Evolutionary conservation across 1,284 basidiomycete species (phyloP).

Genomic region (Leccinum angustisporum): DNA sequence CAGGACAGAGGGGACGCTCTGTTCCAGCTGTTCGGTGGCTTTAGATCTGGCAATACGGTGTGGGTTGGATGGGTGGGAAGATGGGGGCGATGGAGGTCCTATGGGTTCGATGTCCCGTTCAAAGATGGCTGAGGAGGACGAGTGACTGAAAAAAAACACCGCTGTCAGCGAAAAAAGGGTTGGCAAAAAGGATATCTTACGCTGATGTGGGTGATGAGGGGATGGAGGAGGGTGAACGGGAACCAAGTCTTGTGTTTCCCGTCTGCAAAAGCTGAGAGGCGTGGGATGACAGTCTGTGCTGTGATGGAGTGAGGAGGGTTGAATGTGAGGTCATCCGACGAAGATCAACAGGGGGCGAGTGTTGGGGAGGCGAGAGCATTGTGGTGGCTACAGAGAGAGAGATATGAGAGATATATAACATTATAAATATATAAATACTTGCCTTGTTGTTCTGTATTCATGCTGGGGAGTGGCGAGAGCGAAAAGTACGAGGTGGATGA

Average conservation of each 20-base stretch:
- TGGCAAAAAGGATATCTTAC: slow-evolving; percentile 37
- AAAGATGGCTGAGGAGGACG: slow-evolving; percentile 78
- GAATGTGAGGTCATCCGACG: slow-evolving; percentile 45
- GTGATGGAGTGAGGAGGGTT: slow-evolving; percentile 39
- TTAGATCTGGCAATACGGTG: slow-evolving; percentile 72
- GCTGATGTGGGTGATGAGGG: slow-evolving; percentile 76
- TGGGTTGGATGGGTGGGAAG: slow-evolving; percentile 51
- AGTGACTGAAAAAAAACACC: slow-evolving; percentile 49
- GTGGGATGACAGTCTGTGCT: slow-evolving; percentile 41
- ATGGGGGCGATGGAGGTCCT: slow-evolving; percentile 46
- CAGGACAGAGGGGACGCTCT: slow-evolving; percentile 72
- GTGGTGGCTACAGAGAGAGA: slow-evolving; percentile 16
- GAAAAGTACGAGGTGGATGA: slow-evolving; percentile 9
- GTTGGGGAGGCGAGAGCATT: slow-evolving; percentile 14
- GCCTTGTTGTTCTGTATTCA: slow-evolving; percentile 14
- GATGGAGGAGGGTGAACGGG: slow-evolving; percentile 64
- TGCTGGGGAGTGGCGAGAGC: background rate
- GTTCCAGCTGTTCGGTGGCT: slow-evolving; percentile 67
- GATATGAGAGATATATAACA: background rate
- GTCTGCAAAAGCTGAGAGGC: slow-evolving; percentile 46
- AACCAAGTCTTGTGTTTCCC: slow-evolving; percentile 44
- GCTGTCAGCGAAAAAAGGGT: slow-evolving; percentile 14
- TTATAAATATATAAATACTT: slow-evolving; percentile 5
- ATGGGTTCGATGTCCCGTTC: slow-evolving; percentile 79
- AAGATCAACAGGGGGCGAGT: slow-evolving; percentile 40